Evolutionary conservation across 2,329 filamentous ascomycete species (phyloP).

Genomic region (Hymenoscyphus linearis): DNA sequence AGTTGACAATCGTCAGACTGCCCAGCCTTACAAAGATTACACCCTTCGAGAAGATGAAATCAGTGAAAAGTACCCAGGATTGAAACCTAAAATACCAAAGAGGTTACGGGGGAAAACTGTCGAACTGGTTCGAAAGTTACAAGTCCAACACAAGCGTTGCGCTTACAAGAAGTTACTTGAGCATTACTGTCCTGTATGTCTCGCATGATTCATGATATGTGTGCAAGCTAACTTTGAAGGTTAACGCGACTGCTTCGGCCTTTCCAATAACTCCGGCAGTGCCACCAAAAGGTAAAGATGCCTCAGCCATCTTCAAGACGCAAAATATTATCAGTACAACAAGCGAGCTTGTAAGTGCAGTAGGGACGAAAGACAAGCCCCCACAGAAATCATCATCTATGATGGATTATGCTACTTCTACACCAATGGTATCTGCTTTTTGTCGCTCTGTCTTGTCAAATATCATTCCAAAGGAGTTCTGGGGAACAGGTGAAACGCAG

Average conservation of each 20-base stretch:
- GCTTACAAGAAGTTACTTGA: conserved; percentile 73
- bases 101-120: conserved; percentile 59
- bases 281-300: conserved; percentile 17
- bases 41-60: conserved; percentile 83
- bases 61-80: conserved; percentile 25
- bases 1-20: conserved; percentile 59
- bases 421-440: conserved; percentile 72
- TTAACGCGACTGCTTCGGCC: conserved; percentile 4
- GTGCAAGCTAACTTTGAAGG: conserved; percentile 13
- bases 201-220: not conserved
- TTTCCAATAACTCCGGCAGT: conserved; percentile 1
- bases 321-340: conserved; percentile 14
- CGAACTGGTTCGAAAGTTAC: conserved; percentile 61
- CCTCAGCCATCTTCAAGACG: conserved; percentile 22
- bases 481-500: conserved; percentile 54
- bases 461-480: conserved; percentile 70
- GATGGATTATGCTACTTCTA: conserved; percentile 62
- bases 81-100: conserved; percentile 48
- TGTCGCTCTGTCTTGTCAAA: conserved; percentile 70
- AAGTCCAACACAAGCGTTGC: conserved; percentile 66
- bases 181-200: conserved; percentile 67
- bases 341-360: conserved; percentile 3
- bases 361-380: conserved; percentile 32
- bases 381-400: conserved; percentile 36
- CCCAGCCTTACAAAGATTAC: conserved; percentile 77